Percentiles rank a stretch among this genome's conserved stretches.
Evolutionary conservation across 768 basidiomycete genomes (phyloP).

Genomic region (Kwoniella bestiolae): DNA sequence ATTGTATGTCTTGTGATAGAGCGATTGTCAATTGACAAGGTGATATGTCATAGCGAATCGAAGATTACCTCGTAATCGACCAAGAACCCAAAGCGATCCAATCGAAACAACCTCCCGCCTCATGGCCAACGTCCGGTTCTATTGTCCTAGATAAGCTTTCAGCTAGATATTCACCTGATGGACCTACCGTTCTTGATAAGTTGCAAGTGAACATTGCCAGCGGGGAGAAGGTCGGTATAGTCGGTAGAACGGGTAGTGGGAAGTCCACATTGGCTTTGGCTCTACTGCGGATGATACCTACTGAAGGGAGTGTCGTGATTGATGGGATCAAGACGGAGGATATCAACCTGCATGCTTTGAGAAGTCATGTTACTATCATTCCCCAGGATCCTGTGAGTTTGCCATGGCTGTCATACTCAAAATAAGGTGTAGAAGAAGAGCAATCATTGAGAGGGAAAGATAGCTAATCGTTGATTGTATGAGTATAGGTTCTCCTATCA

Average conservation of each 20-base stretch:
- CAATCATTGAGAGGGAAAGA: not conserved
- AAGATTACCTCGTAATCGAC: constrained; percentile 66
- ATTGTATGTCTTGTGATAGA: not conserved
- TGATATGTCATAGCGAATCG: constrained; percentile 61
- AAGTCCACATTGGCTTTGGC: constrained; percentile 62
- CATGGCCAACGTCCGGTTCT: constrained; percentile 68
- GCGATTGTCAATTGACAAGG: not conserved
- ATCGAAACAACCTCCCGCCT: constrained; percentile 65
- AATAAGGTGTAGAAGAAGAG: too few species aligned
- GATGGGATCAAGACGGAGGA: constrained; percentile 63
- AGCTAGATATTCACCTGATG: constrained; percentile 65
- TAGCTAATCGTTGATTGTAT: constrained; percentile 53
- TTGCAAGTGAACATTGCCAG: constrained; percentile 66
- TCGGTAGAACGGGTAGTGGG: constrained; percentile 68
- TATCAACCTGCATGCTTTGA: constrained; percentile 66
- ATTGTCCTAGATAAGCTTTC: constrained; percentile 64
- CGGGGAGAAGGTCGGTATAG: constrained; percentile 68
- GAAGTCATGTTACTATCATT: constrained; percentile 68
- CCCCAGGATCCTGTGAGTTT: constrained; percentile 62
- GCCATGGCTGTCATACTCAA: too few species aligned
- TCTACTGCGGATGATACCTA: constrained; percentile 66
- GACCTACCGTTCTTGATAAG: constrained; percentile 68
- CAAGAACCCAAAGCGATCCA: constrained; percentile 62
- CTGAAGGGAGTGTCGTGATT: constrained; percentile 64
- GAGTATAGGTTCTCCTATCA: constrained; percentile 61